Evolutionary conservation across 1,284 basidiomycete genomes (phyloP).

Genomic region (Hemileia vastatrix): DNA sequence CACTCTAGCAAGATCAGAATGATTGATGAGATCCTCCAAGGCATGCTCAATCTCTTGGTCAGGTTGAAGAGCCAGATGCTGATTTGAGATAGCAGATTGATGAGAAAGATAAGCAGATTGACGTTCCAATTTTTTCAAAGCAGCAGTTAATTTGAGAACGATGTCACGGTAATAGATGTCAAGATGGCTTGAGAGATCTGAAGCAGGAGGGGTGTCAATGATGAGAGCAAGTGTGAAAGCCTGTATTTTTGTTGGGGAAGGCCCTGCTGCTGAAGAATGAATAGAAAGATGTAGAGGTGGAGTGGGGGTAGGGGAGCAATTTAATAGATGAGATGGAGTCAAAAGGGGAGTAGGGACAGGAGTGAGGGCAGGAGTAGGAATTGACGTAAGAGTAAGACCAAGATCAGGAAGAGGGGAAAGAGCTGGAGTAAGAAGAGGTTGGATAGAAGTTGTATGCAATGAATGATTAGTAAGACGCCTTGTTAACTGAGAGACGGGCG

Average conservation of each 20-base stretch:
- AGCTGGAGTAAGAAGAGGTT: too few species aligned
- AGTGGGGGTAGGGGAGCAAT: neutral
- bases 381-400: neutral
- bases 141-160: conserved; percentile 20
- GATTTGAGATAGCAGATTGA: conserved; percentile 12
- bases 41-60: conserved; percentile 4
- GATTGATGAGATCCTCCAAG: conserved; percentile 1
- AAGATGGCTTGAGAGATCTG: conserved; percentile 19
- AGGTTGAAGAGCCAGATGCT: conserved; percentile 7
- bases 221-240: conserved; percentile 23
- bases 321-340: too few species aligned
- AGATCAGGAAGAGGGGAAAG: conserved; percentile 7
- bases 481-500: conserved; percentile 20
- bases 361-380: too few species aligned
- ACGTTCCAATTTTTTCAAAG: conserved; percentile 16
- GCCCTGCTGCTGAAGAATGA: neutral
- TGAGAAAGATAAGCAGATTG: conserved; percentile 16
- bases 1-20: conserved; percentile 18
- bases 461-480: too few species aligned
- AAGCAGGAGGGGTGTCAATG: conserved; percentile 19
- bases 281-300: neutral
- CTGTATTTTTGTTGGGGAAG: conserved; percentile 1
- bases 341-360: too few species aligned
- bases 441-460: too few species aligned
- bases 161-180: conserved; percentile 22